Conservation (phyloP, 345 rosid genomes). For the Hypericum perforatum region DNA sequence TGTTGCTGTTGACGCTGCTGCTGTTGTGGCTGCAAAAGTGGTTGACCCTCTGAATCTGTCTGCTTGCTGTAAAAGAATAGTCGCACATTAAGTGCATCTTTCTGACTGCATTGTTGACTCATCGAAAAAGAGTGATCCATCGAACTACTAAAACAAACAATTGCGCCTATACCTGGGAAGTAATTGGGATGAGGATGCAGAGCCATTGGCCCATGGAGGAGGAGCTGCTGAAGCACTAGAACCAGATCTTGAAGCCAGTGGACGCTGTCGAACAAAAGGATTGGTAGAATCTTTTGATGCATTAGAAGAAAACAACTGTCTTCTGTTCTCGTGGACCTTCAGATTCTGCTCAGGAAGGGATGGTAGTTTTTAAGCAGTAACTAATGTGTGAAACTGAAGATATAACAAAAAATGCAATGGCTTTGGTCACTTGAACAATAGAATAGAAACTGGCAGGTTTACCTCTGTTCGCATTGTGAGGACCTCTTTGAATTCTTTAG, state of each 20-base stretch:
- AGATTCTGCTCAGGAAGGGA: slow-evolving; percentile 40
- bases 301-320: slow-evolving; percentile 65
- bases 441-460: too few species aligned
- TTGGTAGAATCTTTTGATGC: slow-evolving; percentile 45
- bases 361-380: neutral
- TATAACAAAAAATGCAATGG: neutral
- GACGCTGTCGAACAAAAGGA: slow-evolving; percentile 45
- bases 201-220: slow-evolving; percentile 69
- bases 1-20: slow-evolving; percentile 35
- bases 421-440: too few species aligned
- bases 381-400: neutral
- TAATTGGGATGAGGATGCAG: slow-evolving; percentile 34
- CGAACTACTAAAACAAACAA: too few species aligned
- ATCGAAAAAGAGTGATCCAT: neutral
- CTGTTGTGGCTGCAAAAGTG: slow-evolving; percentile 25
- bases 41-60: slow-evolving; percentile 46
- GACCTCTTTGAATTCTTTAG: slow-evolving; percentile 49
- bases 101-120: neutral
- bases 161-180: slow-evolving; percentile 30
- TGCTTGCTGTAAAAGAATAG: slow-evolving; percentile 35
- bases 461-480: too few species aligned
- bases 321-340: slow-evolving; percentile 86
- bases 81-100: neutral
- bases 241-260: slow-evolving; percentile 49
- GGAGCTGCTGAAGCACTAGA: slow-evolving; percentile 39